Base-by-base conservation (phyloP, 164 flowering plant species). In the Nymphaea thermarum region DNA sequence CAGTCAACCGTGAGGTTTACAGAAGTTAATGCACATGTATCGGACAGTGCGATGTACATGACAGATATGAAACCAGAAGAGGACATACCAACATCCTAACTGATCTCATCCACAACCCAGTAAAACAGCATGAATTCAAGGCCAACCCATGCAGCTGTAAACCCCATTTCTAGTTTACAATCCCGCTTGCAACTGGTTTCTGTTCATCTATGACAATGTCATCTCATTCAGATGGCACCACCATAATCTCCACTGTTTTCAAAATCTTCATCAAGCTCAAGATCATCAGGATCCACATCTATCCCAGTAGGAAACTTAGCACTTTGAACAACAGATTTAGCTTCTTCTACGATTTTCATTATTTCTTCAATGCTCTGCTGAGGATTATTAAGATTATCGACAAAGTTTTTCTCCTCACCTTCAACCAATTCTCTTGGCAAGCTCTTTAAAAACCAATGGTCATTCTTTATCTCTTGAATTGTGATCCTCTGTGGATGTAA, bases 361-460 rank as follows among this genome's bases (percentile, higher is more conserved):
- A 87, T 74, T 64, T 87, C 87, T 67, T 89, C 90, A 1, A 82
- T 72, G 44, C 80, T 83, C 68, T 89, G 95, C 53, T 69, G 41
- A 4, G 76, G 79, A 60, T 72, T 67, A 44, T 80, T 77, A 3
- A 60, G 16, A n/a, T 59, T 69, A 47, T 59, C 12, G 17, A 64
- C 72, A 16, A 70, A 77, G 71, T 83, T 82, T 43, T 79, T 79
- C 64, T 68, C 81, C 72, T 85, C 87, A 2, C 64, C 81, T 64
- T 84, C 89, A 3, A 78, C 68, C 2, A 87, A 68, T 47, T 85
- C 88, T 75, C 68, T 81, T 0, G 88, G 90, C 63, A 87, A 53
- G 64, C 80, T 84, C 71, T 85, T 87, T 15, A 81, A 72, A 69
- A 85, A 89, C 95, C 92, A 89, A 17, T 86, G 80, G 42, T 84